A percentile compares a stretch with the other conserved stretches of the same genome.
Evolutionary conservation across 106 monocot genomes (phyloP).

Genomic region (Phalaenopsis equestris): DNA sequence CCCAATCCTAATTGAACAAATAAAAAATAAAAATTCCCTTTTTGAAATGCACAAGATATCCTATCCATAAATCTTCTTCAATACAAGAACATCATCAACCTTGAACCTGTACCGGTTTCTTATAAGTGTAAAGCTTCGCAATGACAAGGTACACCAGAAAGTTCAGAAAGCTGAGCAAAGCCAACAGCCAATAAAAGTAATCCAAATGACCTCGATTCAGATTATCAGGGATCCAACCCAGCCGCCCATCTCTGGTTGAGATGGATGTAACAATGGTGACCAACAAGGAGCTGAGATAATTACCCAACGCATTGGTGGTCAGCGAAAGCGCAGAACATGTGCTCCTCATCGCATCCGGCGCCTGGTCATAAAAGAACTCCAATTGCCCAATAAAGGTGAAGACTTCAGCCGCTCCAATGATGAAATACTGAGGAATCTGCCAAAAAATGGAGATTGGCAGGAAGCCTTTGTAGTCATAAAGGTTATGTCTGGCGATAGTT

Average conservation of each 20-base stretch:
- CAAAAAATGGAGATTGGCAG: conserved; percentile 42
- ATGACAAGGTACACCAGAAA: conserved; percentile 30
- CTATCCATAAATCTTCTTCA: neutral
- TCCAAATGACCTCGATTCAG: conserved; percentile 41
- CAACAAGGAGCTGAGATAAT: conserved; percentile 31
- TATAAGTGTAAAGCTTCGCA: conserved; percentile 38
- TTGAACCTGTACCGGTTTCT: conserved; percentile 16
- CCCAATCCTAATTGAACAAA: neutral
- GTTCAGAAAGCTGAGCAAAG: conserved; percentile 28
- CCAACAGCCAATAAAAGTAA: conserved; percentile 40
- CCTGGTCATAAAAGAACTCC: conserved; percentile 57
- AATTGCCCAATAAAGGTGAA: conserved; percentile 35
- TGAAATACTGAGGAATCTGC: conserved; percentile 47
- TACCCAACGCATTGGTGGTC: conserved; percentile 27
- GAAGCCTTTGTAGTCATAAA: conserved; percentile 20
- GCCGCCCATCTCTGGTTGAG: conserved; percentile 25
- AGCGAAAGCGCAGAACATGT: conserved; percentile 29
- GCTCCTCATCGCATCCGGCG: conserved; percentile 52
- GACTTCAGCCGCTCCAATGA: conserved; percentile 29
- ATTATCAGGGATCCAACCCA: conserved; percentile 45
- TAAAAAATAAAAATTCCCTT: neutral
- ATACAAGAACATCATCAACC: neutral
- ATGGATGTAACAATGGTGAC: conserved; percentile 29
- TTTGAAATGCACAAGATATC: neutral
- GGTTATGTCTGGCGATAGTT: conserved; percentile 10